These are phyloP conservation scores for Aspergillus intermedius DNA, from an alignment of 2,329 filamentous ascomycete species.

Conservation along the genomic window DNA sequence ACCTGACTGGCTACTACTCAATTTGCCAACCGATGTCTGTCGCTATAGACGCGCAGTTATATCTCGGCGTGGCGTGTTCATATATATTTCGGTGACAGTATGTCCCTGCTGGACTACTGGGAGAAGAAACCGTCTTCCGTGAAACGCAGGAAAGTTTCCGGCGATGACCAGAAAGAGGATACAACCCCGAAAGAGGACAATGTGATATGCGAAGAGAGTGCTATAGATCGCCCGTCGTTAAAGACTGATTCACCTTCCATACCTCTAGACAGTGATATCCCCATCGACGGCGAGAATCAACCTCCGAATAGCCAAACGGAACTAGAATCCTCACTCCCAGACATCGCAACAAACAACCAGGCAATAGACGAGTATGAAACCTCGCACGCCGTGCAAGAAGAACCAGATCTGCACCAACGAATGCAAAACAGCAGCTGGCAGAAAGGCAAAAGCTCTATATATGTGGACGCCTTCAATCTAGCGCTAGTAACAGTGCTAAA, in stretches of 20 bases:
- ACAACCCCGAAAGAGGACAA: conserved; percentile 2
- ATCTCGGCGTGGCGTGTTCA: conserved; percentile 20
- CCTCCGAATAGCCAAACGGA: conserved; percentile 50
- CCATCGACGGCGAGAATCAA: conserved; percentile 20
- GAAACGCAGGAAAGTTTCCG: conserved; percentile 26
- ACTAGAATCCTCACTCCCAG: conserved; percentile 64
- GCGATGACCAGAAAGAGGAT: conserved; percentile 5
- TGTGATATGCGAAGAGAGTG: conserved; percentile 1
- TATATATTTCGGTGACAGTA: conserved; percentile 12
- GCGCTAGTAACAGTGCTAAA: conserved; percentile 82
- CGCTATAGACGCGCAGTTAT: no score
- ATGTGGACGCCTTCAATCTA: conserved; percentile 94
- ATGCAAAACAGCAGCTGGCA: conserved; percentile 60
- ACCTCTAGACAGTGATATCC: conserved; percentile 23
- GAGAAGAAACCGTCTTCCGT: conserved; percentile 23
- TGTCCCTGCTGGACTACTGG: conserved; percentile 34
- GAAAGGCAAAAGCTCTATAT: conserved; percentile 78
- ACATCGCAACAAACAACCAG: conserved; percentile 59
- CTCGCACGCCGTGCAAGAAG: conserved; percentile 50
- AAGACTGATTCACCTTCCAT: conserved; percentile 21
- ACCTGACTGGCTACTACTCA: no score
- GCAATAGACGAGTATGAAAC: conserved; percentile 76
- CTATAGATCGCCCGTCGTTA: conserved; percentile 26
- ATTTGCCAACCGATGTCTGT: no score
- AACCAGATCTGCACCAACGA: conserved; percentile 40